These are phyloP conservation scores for Chlorociboria aeruginascens DNA, from an alignment of 495 filamentous ascomycete species.

Conservation along the genomic window DNA sequence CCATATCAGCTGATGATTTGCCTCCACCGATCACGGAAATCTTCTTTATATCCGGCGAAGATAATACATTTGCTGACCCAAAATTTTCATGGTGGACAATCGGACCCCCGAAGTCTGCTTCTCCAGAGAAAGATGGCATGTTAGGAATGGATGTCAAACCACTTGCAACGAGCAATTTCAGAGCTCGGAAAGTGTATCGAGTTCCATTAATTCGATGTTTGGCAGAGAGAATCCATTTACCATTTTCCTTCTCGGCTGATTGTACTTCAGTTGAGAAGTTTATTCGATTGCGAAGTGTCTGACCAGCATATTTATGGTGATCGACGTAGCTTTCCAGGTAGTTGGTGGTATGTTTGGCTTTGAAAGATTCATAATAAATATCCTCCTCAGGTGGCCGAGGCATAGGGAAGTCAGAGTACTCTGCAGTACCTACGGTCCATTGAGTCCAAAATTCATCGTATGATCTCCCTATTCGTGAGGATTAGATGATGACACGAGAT, in stretches of 20 bases:
- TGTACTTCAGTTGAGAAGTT: slow-evolving; percentile 20
- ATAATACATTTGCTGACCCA: slow-evolving; percentile 22
- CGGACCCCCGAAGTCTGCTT: slow-evolving; percentile 20
- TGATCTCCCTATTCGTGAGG: slow-evolving; percentile 12
- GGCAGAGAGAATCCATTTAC: slow-evolving; percentile 19
- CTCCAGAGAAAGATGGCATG: slow-evolving; percentile 22
- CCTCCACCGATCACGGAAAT: slow-evolving; percentile 28
- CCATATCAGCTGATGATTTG: slow-evolving; percentile 34
- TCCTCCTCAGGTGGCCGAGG: slow-evolving; percentile 19
- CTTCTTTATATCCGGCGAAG: slow-evolving; percentile 15
- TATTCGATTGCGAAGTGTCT: slow-evolving; percentile 22
- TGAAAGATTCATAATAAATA: slow-evolving; percentile 21
- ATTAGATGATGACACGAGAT: slow-evolving; percentile 3
- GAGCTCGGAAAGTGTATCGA: slow-evolving; percentile 10
- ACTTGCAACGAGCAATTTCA: slow-evolving; percentile 29
- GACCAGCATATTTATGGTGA: slow-evolving; percentile 20
- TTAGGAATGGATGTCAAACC: slow-evolving; percentile 27
- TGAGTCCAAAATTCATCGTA: slow-evolving; percentile 33
- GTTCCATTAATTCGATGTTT: slow-evolving; percentile 2
- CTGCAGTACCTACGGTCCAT: slow-evolving; percentile 23
- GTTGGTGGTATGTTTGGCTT: slow-evolving; percentile 27
- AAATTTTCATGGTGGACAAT: slow-evolving; percentile 32
- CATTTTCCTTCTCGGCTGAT: slow-evolving; percentile 19
- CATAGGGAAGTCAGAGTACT: slow-evolving; percentile 28
- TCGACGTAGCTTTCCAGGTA: slow-evolving; percentile 32